Evolutionary conservation across 345 rosid genomes (phyloP).

Genomic region (Erucastrum elatum): DNA sequence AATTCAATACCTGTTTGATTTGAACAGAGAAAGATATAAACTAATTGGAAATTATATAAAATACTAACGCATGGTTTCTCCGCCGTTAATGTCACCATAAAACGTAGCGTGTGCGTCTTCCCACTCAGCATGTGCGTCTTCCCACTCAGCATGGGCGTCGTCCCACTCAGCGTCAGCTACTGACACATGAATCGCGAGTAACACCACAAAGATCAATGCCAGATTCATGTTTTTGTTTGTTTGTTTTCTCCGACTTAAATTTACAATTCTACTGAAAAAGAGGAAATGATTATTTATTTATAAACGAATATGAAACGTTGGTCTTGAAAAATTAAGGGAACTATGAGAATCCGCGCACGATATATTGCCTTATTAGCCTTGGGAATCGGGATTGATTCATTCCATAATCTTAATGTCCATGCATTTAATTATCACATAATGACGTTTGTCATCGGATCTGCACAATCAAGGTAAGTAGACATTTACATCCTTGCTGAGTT

Average conservation of each 20-base stretch:
- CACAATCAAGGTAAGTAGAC: not conserved
- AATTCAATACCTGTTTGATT: not conserved
- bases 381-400: not conserved
- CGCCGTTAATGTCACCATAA: slow-evolving; percentile 34
- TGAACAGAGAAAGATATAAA: not conserved
- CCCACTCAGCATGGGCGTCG: slow-evolving; percentile 37
- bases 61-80: slow-evolving; percentile 43
- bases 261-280: not conserved
- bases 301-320: slow-evolving; percentile 22
- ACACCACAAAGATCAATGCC: not conserved
- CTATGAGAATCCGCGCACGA: slow-evolving; percentile 7
- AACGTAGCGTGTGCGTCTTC: slow-evolving; percentile 38
- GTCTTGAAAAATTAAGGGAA: not conserved
- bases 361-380: slow-evolving; percentile 5
- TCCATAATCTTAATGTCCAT: not conserved
- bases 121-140: slow-evolving; percentile 28
- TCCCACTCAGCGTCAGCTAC: slow-evolving; percentile 23
- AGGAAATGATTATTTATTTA: not conserved
- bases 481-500: not conserved
- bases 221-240: slow-evolving; percentile 3
- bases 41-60: not conserved
- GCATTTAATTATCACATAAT: not conserved
- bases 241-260: not conserved
- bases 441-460: not conserved
- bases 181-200: slow-evolving; percentile 7